phyloP scores from a whole-genome alignment of 257 asterid genomes.

The Buddleja alternifolia region DNA sequence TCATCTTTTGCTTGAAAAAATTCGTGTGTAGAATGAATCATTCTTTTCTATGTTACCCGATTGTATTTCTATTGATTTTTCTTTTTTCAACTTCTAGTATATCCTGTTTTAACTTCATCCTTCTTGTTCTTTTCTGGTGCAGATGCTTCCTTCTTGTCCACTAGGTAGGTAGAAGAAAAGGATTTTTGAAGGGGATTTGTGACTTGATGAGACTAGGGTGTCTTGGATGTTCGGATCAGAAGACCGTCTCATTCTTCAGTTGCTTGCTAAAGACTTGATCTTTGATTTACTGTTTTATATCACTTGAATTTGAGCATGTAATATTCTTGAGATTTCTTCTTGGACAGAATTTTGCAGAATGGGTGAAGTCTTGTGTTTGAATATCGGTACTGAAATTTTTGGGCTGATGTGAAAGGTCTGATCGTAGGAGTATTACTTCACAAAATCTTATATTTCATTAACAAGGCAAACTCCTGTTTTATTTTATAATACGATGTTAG shows the following conservation, averaged over 20 bases:
- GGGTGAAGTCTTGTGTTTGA: background rate
- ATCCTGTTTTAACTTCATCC: background rate
- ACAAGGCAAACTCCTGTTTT: too few relatives aligned
- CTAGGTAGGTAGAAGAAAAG: slow-evolving; percentile 37
- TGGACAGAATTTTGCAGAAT: slow-evolving; percentile 43
- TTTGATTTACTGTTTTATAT: slow-evolving; percentile 7
- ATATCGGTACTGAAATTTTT: too few relatives aligned
- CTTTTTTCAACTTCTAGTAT: background rate
- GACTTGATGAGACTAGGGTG: slow-evolving; percentile 23
- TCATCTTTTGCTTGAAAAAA: too few relatives aligned
- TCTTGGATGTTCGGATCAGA: slow-evolving; percentile 29
- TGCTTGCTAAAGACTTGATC: slow-evolving; percentile 27
- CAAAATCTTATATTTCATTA: too few relatives aligned
- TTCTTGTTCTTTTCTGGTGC: background rate
- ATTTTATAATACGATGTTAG: too few relatives aligned
- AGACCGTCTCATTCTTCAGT: slow-evolving; percentile 22
- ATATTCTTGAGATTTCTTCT: slow-evolving; percentile 30
- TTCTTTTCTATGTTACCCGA: too few relatives aligned
- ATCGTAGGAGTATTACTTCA: too few relatives aligned
- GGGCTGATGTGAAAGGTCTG: too few relatives aligned
- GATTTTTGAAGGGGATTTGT: slow-evolving; percentile 24
- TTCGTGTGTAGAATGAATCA: too few relatives aligned
- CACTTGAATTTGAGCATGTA: slow-evolving; percentile 33
- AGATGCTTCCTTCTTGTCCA: slow-evolving; percentile 18
- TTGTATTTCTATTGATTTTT: background rate